Conservation (phyloP, 2,329 filamentous ascomycete genomes). For the Phialophora verrucosa region DNA sequence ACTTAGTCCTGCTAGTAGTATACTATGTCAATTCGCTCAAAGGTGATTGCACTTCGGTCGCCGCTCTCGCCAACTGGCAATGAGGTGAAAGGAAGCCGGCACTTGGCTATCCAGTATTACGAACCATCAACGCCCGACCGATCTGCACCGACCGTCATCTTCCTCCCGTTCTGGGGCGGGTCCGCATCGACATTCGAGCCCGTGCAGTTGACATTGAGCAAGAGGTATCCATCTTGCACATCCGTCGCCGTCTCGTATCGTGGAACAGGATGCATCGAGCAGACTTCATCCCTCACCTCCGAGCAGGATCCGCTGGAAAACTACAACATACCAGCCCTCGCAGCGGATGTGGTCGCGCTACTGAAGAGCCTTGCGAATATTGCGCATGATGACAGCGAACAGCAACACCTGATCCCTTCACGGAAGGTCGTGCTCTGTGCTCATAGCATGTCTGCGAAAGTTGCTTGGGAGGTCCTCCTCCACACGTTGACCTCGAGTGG, state of each 20-base stretch:
- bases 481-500: neutral
- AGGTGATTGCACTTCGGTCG: neutral
- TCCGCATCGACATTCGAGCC: constrained; percentile 17
- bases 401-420: constrained; percentile 2
- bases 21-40: neutral
- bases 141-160: constrained; percentile 8
- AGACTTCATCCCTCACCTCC: neutral
- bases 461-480: constrained; percentile 7
- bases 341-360: neutral
- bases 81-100: neutral
- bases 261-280: constrained; percentile 7
- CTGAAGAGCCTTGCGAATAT: neutral
- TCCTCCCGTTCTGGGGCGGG: constrained; percentile 22
- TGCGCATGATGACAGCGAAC: neutral
- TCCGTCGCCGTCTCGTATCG: constrained; percentile 13
- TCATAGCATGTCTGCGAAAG: constrained; percentile 20
- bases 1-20: no score
- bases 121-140: neutral
- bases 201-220: neutral
- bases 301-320: neutral
- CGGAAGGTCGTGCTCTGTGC: constrained; percentile 3
- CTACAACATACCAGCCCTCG: constrained; percentile 4
- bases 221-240: neutral
- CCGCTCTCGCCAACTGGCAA: neutral
- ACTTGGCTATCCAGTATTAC: constrained; percentile 6